Evolutionary conservation across 2,329 filamentous ascomycete genomes (phyloP).

Genomic region (Aspergillus arachidicola): DNA sequence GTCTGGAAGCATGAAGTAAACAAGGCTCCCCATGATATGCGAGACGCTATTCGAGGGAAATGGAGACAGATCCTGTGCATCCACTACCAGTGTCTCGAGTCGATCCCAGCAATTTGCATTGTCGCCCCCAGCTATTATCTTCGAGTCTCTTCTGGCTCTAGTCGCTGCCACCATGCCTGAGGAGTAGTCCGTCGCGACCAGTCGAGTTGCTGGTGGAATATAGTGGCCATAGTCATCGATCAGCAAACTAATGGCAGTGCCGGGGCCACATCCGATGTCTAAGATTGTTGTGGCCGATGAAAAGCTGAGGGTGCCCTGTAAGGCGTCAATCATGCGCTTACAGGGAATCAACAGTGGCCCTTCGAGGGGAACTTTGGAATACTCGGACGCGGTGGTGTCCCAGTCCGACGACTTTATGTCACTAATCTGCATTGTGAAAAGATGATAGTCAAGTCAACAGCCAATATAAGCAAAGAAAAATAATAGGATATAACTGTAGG

Average conservation of each 20-base stretch:
- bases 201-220: not conserved
- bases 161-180: not conserved
- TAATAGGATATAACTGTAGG: not conserved
- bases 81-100: not conserved
- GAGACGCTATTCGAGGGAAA: not conserved
- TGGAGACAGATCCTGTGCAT: not conserved
- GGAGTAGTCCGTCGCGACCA: not conserved
- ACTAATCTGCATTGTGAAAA: not conserved
- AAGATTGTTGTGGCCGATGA: not conserved
- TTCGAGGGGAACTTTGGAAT: not conserved
- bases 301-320: not conserved
- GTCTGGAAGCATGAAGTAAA: slow-evolving; percentile 1
- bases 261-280: not conserved
- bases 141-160: not conserved
- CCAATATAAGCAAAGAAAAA: not conserved
- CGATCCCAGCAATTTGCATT: not conserved
- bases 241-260: not conserved
- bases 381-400: not conserved
- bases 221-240: not conserved
- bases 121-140: not conserved
- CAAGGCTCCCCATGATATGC: slow-evolving; percentile 1
- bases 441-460: not conserved
- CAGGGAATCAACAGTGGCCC: not conserved
- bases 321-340: not conserved
- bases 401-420: not conserved